Evolutionary conservation across 148 eudicot species (phyloP).

Genomic region (Diospyros kaki): DNA sequence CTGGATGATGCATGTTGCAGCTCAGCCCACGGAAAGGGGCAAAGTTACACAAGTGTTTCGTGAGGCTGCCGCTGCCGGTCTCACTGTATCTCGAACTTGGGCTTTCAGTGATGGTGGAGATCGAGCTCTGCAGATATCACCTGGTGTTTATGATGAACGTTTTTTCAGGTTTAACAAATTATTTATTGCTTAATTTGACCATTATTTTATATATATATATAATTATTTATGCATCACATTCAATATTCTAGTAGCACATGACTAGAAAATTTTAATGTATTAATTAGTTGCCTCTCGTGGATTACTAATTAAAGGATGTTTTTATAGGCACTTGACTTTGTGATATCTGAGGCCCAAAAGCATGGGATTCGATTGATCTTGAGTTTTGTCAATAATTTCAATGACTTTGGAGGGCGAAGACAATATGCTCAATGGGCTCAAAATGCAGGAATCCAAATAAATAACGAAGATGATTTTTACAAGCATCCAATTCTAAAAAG

Average conservation of each 20-base stretch:
- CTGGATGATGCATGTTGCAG: slow-evolving; percentile 96
- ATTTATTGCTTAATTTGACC: neutral
- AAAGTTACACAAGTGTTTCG: slow-evolving; percentile 56
- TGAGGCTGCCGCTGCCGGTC: slow-evolving; percentile 85
- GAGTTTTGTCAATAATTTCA: slow-evolving; percentile 4
- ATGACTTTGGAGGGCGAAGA: no score
- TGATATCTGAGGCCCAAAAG: slow-evolving; percentile 25
- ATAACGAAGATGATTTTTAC: no score
- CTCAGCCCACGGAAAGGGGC: slow-evolving; percentile 40
- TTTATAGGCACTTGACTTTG: no score
- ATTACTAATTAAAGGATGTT: no score
- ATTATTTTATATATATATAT: no score
- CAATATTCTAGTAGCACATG: no score
- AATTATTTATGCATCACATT: no score
- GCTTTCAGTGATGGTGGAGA: slow-evolving; percentile 88
- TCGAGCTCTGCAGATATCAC: slow-evolving; percentile 87
- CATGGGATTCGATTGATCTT: slow-evolving; percentile 22
- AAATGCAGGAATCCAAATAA: slow-evolving; percentile 8
- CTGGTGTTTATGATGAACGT: slow-evolving; percentile 73
- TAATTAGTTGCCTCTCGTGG: no score
- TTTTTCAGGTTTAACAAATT: slow-evolving; percentile 51
- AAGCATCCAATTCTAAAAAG: neutral
- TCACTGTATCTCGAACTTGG: slow-evolving; percentile 95
- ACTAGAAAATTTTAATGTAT: no score
- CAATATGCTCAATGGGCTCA: slow-evolving; percentile 26